Evolutionary conservation across 176 grass and related monocot genomes (phyloP), one percentile per base, ranked within the genome.

Genomic region (Tillandsia fasciculata): DNA sequence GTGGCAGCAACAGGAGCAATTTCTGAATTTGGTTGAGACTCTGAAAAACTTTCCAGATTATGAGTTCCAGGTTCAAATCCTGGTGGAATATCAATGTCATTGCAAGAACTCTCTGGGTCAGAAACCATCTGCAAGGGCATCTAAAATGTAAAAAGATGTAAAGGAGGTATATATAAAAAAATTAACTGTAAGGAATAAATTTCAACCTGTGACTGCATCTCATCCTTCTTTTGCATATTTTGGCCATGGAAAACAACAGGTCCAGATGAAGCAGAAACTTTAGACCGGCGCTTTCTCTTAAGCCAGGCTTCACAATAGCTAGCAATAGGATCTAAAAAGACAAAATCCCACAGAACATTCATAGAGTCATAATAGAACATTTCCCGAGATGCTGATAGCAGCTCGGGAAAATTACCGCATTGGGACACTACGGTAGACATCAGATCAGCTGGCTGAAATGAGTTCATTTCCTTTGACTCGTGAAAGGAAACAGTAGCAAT

Each of bases 351-450:
- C 51, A 93, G 24, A 83, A 76, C 76, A 69, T 81, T 93, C 89
- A 97, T 90, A 52, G 79, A 78, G 64, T 97, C 86, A 18, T 93
- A 78, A 77, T 97, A 86, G 70, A 87, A 53, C 51, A 68, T 83
- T 85, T 83, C 49, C 65, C 63, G 63, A 66, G 83, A 76, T 76
- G 84, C 58, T 73, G 84, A 76, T 64, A 93, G 61, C 59, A 84
- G 26, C 70, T 84, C 83, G 78, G 74, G 49, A 48, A 83, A 89
- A 64, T 85, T 76, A 28, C 64, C 53, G 20, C n/a, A 69, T 53
- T 9, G 29, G 65, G 59, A 73, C 27, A 70, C 12, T 42, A 53
- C 22, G 2, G 73, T 66, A 77, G 63, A 67, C 78, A 69, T 56
- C 57, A 26, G 10, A 66, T 12, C 12, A 26, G 68, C 26, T 65